phyloP scores from a whole-genome alignment of 805 yeast genomes.

The Dipodascus albidus region DNA sequence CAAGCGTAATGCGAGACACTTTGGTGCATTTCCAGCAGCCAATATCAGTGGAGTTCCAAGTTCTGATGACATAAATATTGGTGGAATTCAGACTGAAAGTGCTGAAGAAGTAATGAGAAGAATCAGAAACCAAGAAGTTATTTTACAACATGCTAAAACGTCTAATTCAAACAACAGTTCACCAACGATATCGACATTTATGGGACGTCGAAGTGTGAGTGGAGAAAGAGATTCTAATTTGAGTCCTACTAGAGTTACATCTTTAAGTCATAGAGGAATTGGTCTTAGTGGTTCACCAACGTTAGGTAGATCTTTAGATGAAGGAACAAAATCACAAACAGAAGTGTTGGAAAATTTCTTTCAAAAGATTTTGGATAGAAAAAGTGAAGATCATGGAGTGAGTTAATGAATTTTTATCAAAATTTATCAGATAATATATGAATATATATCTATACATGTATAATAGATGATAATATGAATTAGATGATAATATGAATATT shows the following conservation, averaged over 20 bases:
- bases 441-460: too few species aligned
- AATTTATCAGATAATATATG: too few species aligned
- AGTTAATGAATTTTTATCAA: too few species aligned
- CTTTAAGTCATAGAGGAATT: not conserved
- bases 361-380: slow-evolving; percentile 15
- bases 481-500: too few species aligned
- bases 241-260: not conserved
- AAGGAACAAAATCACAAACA: slow-evolving; percentile 10
- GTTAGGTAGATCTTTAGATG: slow-evolving; percentile 2
- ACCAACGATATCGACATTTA: slow-evolving; percentile 4
- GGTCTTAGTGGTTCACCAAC: not conserved
- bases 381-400: slow-evolving; percentile 13
- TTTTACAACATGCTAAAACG: slow-evolving; percentile 1
- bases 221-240: not conserved
- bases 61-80: slow-evolving; percentile 9
- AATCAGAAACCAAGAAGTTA: slow-evolving; percentile 13
- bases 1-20: not conserved
- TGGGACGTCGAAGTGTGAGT: not conserved
- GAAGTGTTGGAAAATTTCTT: slow-evolving; percentile 18
- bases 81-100: slow-evolving; percentile 18
- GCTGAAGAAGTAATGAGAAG: slow-evolving; percentile 16
- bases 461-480: too few species aligned
- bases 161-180: slow-evolving; percentile 8
- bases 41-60: slow-evolving; percentile 4
- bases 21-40: slow-evolving; percentile 1